A percentile compares a stretch with the other conserved stretches of the same genome.
phyloP scores from a whole-genome alignment of 2,329 filamentous ascomycete genomes.

The Arthrobotrys iridis region DNA sequence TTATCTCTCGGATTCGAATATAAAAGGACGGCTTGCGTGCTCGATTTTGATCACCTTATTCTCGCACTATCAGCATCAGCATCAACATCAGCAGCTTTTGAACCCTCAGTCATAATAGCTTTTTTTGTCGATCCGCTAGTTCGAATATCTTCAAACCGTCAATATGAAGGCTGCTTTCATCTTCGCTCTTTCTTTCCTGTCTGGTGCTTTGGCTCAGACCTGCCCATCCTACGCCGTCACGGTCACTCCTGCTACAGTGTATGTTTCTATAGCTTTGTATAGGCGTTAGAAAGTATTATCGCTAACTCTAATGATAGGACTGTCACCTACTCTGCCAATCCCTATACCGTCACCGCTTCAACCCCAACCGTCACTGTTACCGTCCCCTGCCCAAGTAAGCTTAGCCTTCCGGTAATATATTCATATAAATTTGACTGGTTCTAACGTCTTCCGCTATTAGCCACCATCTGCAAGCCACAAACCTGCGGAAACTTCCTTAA shows the following conservation, averaged over 20 bases:
- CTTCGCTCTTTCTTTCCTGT: constrained; percentile 24
- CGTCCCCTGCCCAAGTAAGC: constrained; percentile 48
- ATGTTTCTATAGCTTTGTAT: neutral
- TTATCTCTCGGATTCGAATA: neutral
- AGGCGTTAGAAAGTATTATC: neutral
- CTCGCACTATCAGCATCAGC: neutral
- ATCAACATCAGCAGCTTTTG: constrained; percentile 6
- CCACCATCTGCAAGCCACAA: constrained; percentile 45
- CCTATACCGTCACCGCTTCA: constrained; percentile 39
- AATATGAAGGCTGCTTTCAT: constrained; percentile 45
- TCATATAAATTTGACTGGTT: neutral
- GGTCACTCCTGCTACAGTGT: constrained; percentile 48
- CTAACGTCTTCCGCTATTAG: constrained; percentile 7
- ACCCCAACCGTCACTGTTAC: constrained; percentile 45
- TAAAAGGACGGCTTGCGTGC: constrained; percentile 11
- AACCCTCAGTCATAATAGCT: neutral
- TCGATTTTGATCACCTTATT: neutral
- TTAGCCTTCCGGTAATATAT: neutral
- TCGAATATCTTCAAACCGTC: neutral
- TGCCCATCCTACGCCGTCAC: constrained; percentile 48
- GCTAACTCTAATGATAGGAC: constrained; percentile 19
- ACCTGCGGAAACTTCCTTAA: constrained; percentile 50
- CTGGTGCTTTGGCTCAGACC: constrained; percentile 43
- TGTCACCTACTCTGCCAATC: constrained; percentile 42
- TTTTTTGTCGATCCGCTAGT: neutral